Percentiles rank a stretch among this genome's conserved stretches.
Evolutionary conservation across 139 green algal species (phyloP).

Genomic region (Pycnococcus provasolii): DNA sequence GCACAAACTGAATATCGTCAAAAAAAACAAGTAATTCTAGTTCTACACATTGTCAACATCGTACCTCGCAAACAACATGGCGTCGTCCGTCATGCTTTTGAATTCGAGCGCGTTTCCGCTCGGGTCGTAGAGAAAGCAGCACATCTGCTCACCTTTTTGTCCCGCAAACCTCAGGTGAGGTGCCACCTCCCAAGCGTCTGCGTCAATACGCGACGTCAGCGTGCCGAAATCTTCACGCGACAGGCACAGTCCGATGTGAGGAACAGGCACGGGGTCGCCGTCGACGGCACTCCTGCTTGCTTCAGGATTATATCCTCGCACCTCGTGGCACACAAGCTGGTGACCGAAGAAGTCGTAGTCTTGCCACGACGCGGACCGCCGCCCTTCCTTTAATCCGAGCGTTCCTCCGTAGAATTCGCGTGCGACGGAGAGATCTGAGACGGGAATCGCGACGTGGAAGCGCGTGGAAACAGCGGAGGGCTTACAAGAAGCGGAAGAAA

Average conservation of each 20-base stretch:
- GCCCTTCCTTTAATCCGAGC: constrained; percentile 50
- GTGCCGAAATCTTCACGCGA: constrained; percentile 51
- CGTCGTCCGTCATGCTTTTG: constrained; percentile 74
- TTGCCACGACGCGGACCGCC: constrained; percentile 42
- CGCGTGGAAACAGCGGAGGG: constrained; percentile 13
- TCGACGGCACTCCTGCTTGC: constrained; percentile 16
- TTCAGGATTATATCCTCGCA: constrained; percentile 47
- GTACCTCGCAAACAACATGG: constrained; percentile 81
- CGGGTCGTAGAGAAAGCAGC: constrained; percentile 79
- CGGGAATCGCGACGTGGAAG: constrained; percentile 70
- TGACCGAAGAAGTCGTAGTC: constrained; percentile 70
- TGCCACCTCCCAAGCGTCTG: constrained; percentile 51
- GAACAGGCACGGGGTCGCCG: constrained; percentile 70
- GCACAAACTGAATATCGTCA: too few species aligned
- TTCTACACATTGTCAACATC: constrained; percentile 14
- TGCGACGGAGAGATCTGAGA: constrained; percentile 44
- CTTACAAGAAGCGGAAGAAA: too few species aligned
- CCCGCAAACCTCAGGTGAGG: constrained; percentile 46
- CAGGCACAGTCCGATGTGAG: constrained; percentile 62
- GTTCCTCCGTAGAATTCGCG: constrained; percentile 55
- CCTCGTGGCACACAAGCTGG: constrained; percentile 54
- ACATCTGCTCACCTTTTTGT: constrained; percentile 53
- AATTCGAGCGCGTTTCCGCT: constrained; percentile 77
- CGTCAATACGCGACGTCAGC: constrained; percentile 43
- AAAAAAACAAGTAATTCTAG: too few species aligned